Evolutionary conservation across 768 basidiomycete species (phyloP), one percentile per base, ranked within the genome.

Genomic region (Dioszegia crocea): DNA sequence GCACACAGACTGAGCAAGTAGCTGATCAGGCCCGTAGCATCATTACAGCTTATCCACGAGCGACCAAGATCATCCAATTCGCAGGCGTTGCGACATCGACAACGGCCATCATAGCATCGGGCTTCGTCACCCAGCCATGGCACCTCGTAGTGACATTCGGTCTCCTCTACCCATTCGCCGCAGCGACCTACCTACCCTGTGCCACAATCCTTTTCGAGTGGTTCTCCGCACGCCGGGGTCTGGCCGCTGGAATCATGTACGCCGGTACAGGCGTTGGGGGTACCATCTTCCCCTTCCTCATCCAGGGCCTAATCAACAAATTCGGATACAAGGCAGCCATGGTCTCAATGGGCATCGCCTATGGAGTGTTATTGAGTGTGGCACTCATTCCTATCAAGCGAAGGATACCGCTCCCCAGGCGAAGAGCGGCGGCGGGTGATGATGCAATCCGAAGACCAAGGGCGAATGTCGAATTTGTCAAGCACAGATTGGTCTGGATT

Each of bases 251-350:
- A 0, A 66, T 73, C 23, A 63, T 71, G 60, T 76, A 67, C 59
- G 60, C 66, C 24, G 73, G 73, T 2, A 66, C 68, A 12, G 71
- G 68, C 2, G 41, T 59, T 5, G 74, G 74, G 4, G 74, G 74
- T 10, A 58, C 62, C 21, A 58, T 73, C 41, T 76, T 72, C 61
- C 72, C 74, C 0, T 71, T 72, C 47, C 19, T 76, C 31, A 60
- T 76, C 30, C 44, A 61, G 21, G 68, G 61, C 26, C 57, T 76
- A 4, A 50, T 73, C 21, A 48, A 56, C 4, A 16, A 55, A 27
- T 66, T 71, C 56, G 68, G 70, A 1, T 76, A 76, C 63, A 71
- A 70, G 44, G 58, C 65, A 17, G 60, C 69, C 1, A 73, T 76
- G 74, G 59, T 71, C n/a, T 49, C 67, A 6, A 11, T 76, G 19